Evolutionary conservation across 768 basidiomycete genomes (phyloP).

Genomic region (Sarcodon sp.): DNA sequence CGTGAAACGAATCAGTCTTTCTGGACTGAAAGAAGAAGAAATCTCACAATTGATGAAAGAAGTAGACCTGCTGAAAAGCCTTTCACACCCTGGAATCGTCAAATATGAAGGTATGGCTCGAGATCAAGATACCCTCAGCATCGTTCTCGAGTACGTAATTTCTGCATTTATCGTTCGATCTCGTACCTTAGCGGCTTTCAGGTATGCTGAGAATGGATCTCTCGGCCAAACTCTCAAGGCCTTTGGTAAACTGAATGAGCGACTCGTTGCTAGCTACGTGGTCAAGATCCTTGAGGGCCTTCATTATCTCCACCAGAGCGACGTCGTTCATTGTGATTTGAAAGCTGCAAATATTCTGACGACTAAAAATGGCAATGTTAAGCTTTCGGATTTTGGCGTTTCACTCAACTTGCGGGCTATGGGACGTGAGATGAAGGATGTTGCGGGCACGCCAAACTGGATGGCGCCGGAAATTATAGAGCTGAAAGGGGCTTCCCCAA

Average conservation of each 20-base stretch:
- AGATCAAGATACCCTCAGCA: slow-evolving; percentile 80
- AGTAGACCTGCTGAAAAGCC: slow-evolving; percentile 82
- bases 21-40: slow-evolving; percentile 85
- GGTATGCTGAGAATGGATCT: slow-evolving; percentile 94
- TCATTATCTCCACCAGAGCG: slow-evolving; percentile 79
- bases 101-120: slow-evolving; percentile 95
- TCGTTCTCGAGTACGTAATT: slow-evolving; percentile 78
- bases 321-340: slow-evolving; percentile 95
- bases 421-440: slow-evolving; percentile 73
- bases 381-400: slow-evolving; percentile 95
- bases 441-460: slow-evolving; percentile 96
- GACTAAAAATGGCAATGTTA: slow-evolving; percentile 95
- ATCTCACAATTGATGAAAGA: slow-evolving; percentile 87
- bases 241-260: slow-evolving; percentile 89
- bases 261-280: slow-evolving; percentile 84
- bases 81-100: slow-evolving; percentile 92
- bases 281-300: slow-evolving; percentile 95
- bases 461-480: slow-evolving; percentile 99
- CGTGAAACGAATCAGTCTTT: slow-evolving; percentile 89
- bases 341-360: slow-evolving; percentile 99
- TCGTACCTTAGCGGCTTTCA: slow-evolving; percentile 20
- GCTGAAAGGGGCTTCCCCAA: slow-evolving; percentile 84
- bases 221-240: slow-evolving; percentile 87
- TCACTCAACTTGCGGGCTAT: slow-evolving; percentile 91
- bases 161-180: neutral